Evolutionary conservation across 2,329 filamentous ascomycete genomes (phyloP).

Genomic region (Cladosporium colombiae): DNA sequence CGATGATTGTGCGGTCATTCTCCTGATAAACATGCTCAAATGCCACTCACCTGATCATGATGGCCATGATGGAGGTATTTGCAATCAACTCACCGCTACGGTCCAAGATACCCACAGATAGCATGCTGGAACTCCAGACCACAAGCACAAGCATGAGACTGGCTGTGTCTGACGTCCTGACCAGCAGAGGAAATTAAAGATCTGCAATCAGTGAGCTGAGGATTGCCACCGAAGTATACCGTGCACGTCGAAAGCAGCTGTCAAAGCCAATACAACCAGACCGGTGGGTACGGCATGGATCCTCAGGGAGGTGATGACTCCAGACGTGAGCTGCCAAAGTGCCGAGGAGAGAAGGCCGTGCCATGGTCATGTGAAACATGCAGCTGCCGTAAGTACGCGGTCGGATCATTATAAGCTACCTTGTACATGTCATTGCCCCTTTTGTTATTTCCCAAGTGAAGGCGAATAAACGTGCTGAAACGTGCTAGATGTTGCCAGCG

Average conservation of each 20-base stretch:
- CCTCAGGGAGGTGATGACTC: neutral
- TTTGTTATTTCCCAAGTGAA: slow-evolving; percentile 2
- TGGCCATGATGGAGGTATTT: neutral
- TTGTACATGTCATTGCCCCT: neutral
- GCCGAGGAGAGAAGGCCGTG: neutral
- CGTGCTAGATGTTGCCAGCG: slow-evolving; percentile 1
- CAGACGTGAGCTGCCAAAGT: neutral
- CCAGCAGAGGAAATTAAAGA: neutral
- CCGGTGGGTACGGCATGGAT: neutral
- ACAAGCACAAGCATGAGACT: neutral
- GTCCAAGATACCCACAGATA: neutral
- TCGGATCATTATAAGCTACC: neutral
- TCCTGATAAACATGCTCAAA: no score
- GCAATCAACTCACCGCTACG: neutral
- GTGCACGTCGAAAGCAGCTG: neutral
- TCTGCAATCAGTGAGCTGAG: neutral
- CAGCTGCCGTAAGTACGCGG: neutral
- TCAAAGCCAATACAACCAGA: neutral
- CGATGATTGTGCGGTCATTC: no score
- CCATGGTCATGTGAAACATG: neutral
- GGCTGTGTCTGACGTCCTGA: neutral
- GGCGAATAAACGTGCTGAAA: neutral
- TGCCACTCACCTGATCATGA: neutral
- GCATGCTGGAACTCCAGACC: neutral
- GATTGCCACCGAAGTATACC: neutral